phyloP scores from a whole-genome alignment of 2,329 filamentous ascomycete species.

The Colletotrichum acutatum region DNA sequence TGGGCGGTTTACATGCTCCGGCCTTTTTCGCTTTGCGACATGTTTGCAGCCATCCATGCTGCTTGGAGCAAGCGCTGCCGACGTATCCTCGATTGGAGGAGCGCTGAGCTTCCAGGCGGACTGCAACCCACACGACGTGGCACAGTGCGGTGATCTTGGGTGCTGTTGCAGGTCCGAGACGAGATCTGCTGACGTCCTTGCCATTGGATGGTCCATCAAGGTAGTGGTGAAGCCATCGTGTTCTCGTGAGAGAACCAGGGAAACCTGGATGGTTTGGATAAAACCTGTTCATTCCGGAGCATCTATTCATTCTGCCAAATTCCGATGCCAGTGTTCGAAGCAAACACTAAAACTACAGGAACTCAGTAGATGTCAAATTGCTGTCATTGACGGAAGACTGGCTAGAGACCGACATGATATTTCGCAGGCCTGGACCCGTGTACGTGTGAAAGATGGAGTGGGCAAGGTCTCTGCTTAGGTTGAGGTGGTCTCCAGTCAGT shows the following conservation, averaged over 20 bases:
- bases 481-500: not conserved
- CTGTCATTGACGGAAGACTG: not conserved
- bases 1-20: not conserved
- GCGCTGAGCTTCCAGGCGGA: not conserved
- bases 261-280: not conserved
- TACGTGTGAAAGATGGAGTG: not conserved
- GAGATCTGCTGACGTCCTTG: not conserved
- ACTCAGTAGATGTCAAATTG: not conserved
- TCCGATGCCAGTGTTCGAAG: too few species aligned
- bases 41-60: conserved; percentile 19
- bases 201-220: not conserved
- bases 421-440: not conserved
- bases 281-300: too few species aligned
- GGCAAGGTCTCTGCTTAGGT: not conserved
- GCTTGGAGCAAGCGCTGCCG: conserved; percentile 19
- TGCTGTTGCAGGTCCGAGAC: not conserved
- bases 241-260: not conserved
- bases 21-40: not conserved
- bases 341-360: not conserved
- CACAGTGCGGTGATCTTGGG: not conserved
- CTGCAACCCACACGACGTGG: not conserved
- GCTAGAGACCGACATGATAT: not conserved
- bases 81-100: conserved; percentile 8
- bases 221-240: not conserved
- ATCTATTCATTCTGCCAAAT: too few species aligned